A percentile compares a stretch with the other conserved stretches of the same genome.
Conservation (phyloP, 1,284 basidiomycete species). For the Naganishia sp. region DNA sequence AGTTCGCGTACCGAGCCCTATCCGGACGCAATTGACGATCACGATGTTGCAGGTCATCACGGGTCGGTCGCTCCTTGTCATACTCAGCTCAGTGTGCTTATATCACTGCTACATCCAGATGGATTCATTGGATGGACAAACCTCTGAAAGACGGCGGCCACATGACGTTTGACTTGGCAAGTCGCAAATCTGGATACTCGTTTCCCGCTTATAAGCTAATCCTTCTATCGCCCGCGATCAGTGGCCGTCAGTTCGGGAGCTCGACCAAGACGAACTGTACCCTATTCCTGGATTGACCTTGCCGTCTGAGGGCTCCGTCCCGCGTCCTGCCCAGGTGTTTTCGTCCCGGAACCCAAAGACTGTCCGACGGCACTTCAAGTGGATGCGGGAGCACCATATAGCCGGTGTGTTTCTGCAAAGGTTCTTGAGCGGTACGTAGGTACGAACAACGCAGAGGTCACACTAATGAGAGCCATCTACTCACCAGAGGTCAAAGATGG, state of each 20-base stretch:
- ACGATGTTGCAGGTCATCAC: conserved; percentile 61
- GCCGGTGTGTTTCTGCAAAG: conserved; percentile 76
- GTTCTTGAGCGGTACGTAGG: conserved; percentile 51
- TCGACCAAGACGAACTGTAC: conserved; percentile 68
- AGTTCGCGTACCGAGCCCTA: conserved; percentile 22
- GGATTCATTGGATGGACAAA: conserved; percentile 74
- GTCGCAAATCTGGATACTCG: not conserved
- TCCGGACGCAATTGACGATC: not conserved
- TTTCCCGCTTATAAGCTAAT: not conserved
- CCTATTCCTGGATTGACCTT: conserved; percentile 65
- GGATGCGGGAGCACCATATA: conserved; percentile 75
- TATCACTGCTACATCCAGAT: conserved; percentile 64
- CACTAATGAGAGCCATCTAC: not conserved
- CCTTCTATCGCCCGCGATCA: not conserved
- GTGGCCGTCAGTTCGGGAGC: conserved; percentile 51
- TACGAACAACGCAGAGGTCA: conserved; percentile 57
- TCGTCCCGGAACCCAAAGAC: conserved; percentile 72
- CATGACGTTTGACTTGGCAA: conserved; percentile 63
- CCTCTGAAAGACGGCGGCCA: conserved; percentile 67
- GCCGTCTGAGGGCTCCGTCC: conserved; percentile 45
- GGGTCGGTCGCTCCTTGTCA: conserved; percentile 49
- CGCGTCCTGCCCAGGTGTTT: conserved; percentile 66
- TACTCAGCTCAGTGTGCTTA: too few relatives aligned
- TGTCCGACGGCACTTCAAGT: conserved; percentile 71
- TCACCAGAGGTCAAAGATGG: conserved; percentile 55